Evolutionary conservation across 169 alveolate genomes (phyloP), one percentile per base, ranked within the genome.

Genomic region (Plasmodium vivax): DNA sequence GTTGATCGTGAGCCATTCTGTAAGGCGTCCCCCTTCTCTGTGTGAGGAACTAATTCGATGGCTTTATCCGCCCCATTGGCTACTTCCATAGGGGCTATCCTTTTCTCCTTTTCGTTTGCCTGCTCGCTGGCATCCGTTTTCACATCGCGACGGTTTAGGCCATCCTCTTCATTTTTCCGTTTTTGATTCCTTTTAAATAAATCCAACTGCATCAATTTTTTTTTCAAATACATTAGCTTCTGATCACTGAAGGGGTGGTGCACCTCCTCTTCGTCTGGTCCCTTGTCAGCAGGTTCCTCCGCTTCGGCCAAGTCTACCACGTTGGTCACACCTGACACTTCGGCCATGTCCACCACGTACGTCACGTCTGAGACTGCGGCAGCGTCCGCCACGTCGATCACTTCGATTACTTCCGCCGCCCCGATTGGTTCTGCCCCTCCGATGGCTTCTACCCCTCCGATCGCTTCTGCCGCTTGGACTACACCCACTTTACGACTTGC

Each of bases 151-250:
- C 68, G 68, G 38, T 58, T 77, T 62, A n/a, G 16, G 27, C 36
- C 58, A 12, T 83, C 32, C 73, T 14, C 47, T 38, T 34, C 74
- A 62, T 56, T 83, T 68, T 58, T 58, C 73, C 72, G 56, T 73
- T 68, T 84, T 38, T 84, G 68, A 30, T 72, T 68, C 83, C 32
- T 71, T 84, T 71, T 84, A 41, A 16, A 71, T 38, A 19, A 36
- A 12, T 84, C 54, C 54, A 84, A 30, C 27, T 84, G 56, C 36
- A 84, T 84, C 75, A 84, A 84, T 56, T 84, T 84, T 32, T 72
- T 68, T 72, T 84, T 84, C 54, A 84, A 72, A 72, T 84, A 84
- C 14, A 68, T 36, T 41, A 84, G 54, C 45, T 84, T 84, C 47
- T 84, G 41, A 12, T 84, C 92, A 19, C 54, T 84, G 36, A 71